Evolutionary conservation across 1,284 basidiomycete species (phyloP), one percentile per base, ranked within the genome.

Genomic region (Ganoderma multipileum): DNA sequence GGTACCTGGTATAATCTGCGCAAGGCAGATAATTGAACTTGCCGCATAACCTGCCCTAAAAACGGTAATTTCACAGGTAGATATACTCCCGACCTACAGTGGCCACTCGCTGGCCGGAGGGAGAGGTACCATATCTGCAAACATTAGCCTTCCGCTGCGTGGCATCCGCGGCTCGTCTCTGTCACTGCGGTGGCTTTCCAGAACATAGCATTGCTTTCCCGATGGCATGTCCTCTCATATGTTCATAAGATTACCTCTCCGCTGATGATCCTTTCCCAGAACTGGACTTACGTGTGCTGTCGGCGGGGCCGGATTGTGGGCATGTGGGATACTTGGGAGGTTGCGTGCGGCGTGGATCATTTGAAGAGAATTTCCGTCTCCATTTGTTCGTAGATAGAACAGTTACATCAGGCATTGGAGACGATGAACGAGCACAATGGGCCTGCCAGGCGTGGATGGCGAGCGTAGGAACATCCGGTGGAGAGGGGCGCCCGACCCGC

Each of bases 401-500:
- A 20, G 44, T n/a, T 2, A n/a, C 44, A 47, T n/a, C n/a, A 9
- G 7, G 44, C n/a, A 1, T 50, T 39, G 11, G 38, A 20, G 20
- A 57, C 14, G 16, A 4, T 6, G 12, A 57, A 57, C 8, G 55
- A 36, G 30, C 30, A 36, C 55, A 57, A 57, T 57, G 18, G 55
- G 33, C 33, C 33, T 36, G 55, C 7, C 14, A 7, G 54, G 54
- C 54, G 54, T 57, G 54, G 36, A 23, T n/a, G n/a, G 9, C 36
- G n/a, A 38, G 55, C 33, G 55, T 58, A 38, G 30, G 30, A 33
- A 30, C 12, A 9, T 33, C 20, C 33, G 20, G 20, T 33, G 55
- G 33, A 59, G 26, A 61, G 12, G 42, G 64, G 52, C 9, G 38
- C 23, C 63, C 63, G 63, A 57, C 28, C 63, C 54, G 54, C 39